Conservation (phyloP, 139 green algal species). For the Chlamydomonas incerta region DNA sequence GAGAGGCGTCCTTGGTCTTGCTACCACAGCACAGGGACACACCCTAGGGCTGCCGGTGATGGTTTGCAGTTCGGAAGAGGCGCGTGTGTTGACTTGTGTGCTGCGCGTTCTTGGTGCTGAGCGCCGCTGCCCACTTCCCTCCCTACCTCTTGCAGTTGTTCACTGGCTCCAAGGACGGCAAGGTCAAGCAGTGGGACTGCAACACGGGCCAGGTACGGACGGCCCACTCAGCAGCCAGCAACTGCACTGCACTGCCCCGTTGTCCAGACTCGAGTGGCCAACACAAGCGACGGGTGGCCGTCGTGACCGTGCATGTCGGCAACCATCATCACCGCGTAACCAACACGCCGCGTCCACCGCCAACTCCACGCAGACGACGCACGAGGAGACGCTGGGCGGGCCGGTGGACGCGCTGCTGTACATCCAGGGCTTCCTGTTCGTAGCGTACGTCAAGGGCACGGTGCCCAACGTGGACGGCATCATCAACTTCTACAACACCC, state of each 20-base stretch:
- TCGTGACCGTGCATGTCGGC: too few relatives aligned
- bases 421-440: constrained; percentile 36
- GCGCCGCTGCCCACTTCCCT: too few relatives aligned
- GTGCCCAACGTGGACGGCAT: constrained; percentile 31
- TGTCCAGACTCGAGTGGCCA: too few relatives aligned
- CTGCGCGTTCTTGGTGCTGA: too few relatives aligned
- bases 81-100: too few relatives aligned
- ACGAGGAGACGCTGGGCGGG: constrained; percentile 26
- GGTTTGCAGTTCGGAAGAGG: too few relatives aligned
- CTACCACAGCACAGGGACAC: too few relatives aligned
- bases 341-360: background rate
- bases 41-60: too few relatives aligned
- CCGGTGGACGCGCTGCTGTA: constrained; percentile 33
- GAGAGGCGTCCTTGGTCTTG: too few relatives aligned
- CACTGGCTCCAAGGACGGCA: constrained; percentile 39
- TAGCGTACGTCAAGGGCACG: constrained; percentile 39
- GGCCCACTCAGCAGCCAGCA: too few relatives aligned
- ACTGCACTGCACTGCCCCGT: too few relatives aligned
- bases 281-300: too few relatives aligned
- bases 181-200: constrained; percentile 48
- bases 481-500: constrained; percentile 46
- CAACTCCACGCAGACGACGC: background rate
- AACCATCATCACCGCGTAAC: background rate
- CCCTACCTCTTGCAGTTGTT: constrained; percentile 2
- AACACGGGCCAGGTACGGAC: constrained; percentile 10